These are phyloP conservation scores for Didymella arachidicola DNA, from an alignment of 2,329 filamentous ascomycete species.

Conservation along the genomic window DNA sequence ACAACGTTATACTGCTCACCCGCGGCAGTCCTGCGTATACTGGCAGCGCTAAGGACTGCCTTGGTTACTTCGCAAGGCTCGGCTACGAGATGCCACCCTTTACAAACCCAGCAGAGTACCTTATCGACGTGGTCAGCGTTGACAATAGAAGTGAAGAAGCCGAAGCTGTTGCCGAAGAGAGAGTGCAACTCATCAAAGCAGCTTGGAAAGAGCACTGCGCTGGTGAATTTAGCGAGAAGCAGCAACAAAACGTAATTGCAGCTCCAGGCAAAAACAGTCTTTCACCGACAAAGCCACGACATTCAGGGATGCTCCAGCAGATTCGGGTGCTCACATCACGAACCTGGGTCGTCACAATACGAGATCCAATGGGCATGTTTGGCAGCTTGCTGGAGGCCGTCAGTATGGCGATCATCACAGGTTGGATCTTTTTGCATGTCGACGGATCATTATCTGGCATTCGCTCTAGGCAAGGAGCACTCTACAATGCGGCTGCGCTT, in stretches of 20 bases:
- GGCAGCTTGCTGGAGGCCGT: conserved; percentile 74
- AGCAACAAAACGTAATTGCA: conserved; percentile 2
- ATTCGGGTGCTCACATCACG: conserved; percentile 71
- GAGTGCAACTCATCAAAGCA: conserved; percentile 68
- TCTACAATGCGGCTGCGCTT: conserved; percentile 75
- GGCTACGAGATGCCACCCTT: conserved; percentile 72
- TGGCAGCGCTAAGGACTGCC: conserved; percentile 64
- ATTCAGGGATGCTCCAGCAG: conserved; percentile 69
- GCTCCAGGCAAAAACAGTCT: conserved; percentile 5
- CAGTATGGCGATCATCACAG: conserved; percentile 73
- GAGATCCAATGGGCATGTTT: conserved; percentile 79
- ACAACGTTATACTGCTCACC: conserved; percentile 73
- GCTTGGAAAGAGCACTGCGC: conserved; percentile 61
- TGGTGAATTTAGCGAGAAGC: conserved; percentile 26
- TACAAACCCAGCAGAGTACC: conserved; percentile 78
- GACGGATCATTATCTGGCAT: conserved; percentile 74
- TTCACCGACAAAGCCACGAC: conserved; percentile 44
- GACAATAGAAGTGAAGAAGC: conserved; percentile 74
- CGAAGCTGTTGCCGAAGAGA: conserved; percentile 65
- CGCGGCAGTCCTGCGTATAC: conserved; percentile 74
- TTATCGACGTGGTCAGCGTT: conserved; percentile 77
- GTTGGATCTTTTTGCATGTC: conserved; percentile 75
- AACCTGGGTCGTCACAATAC: conserved; percentile 73
- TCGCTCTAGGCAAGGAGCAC: conserved; percentile 73
- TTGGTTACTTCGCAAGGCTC: conserved; percentile 69